Conservation (phyloP, 345 rosid genomes). For the Melastoma malabathricum region DNA sequence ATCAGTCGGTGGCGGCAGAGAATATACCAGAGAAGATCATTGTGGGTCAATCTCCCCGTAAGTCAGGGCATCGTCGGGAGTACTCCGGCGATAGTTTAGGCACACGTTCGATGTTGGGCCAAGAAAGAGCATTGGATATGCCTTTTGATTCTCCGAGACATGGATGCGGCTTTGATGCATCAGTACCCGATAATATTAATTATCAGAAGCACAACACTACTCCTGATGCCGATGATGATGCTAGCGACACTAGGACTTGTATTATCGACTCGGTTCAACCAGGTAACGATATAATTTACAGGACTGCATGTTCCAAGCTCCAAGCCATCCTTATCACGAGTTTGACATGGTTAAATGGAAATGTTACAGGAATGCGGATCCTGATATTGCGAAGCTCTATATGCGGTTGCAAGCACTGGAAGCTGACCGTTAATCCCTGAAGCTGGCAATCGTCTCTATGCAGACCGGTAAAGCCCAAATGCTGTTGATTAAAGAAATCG, state of each 20-base stretch:
- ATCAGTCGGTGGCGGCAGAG: slow-evolving; percentile 38
- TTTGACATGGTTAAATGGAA: slow-evolving; percentile 31
- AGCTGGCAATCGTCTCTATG: slow-evolving; percentile 74
- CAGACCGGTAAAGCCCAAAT: slow-evolving; percentile 82
- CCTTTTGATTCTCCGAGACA: slow-evolving; percentile 41
- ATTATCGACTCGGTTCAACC: slow-evolving; percentile 71
- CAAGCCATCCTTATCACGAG: too few relatives aligned
- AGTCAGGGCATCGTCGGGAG: slow-evolving; percentile 35
- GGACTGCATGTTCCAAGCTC: too few relatives aligned
- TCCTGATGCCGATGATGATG: slow-evolving; percentile 51
- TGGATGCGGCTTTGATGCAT: slow-evolving; percentile 22
- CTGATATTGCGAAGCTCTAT: slow-evolving; percentile 69
- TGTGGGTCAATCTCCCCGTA: slow-evolving; percentile 65
- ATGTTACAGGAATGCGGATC: slow-evolving; percentile 43
- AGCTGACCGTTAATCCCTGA: slow-evolving; percentile 95
- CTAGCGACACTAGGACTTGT: slow-evolving; percentile 56
- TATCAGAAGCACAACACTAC: slow-evolving; percentile 31
- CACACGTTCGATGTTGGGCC: slow-evolving; percentile 26
- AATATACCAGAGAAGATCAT: slow-evolving; percentile 55
- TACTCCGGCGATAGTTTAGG: slow-evolving; percentile 42
- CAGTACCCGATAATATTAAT: slow-evolving; percentile 22
- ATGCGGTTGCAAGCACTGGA: slow-evolving; percentile 87
- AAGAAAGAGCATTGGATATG: slow-evolving; percentile 35
- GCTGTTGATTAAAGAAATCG: slow-evolving; percentile 73
- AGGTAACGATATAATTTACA: slow-evolving; percentile 3